Base-by-base conservation (phyloP, 257 asterid genomes). In the Scutellaria baicalensis region DNA sequence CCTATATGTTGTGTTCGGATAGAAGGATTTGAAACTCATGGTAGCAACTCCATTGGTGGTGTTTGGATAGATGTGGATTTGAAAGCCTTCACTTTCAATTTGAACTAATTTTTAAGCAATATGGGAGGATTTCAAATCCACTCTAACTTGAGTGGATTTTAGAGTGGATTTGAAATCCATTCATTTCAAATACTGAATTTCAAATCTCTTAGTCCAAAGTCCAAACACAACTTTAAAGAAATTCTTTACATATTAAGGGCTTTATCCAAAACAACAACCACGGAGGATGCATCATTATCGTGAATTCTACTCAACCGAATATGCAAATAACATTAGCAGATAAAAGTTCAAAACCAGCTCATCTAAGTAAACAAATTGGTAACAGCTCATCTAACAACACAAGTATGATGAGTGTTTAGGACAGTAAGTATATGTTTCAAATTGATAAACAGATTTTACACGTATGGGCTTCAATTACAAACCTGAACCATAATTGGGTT, bases 401-500 rank as follows among this genome's bases (percentile, higher is more conserved):
- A 8, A 18, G 69, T 58, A 49, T 39, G 60, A 58, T 42, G 36
- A 1, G 10, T 6, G 12, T 36, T 31, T 59, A 2, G 52, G 72
- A 66, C 50, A 38, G 47, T 11, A 47, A 0, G 40, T 40, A 14
- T 23, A 23, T 23, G 31, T 14, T 64, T 16, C 42, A 57, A 9
- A 66, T 11, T 31, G 38, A 11, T 49, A 33, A 8, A 58, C 31
- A 45, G 31, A 44, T 42, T 35, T 52, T n/a, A n/a, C 20, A 20
- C 9, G 14, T n/a, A 70, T 67, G 44, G 59, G 13, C n/a, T 63
- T 40, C 50, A 59, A 47, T 48, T 47, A 79, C 85, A 76, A 58
- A 93, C 99, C 99, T 94, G 99, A 78, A 83, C 99, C 99, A 94
- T 94, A 36, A 94, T 86, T 5, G 98, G 99, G 75, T 94, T 89